A percentile compares a stretch with the other conserved stretches of the same genome.
Evolutionary conservation across 2,329 filamentous ascomycete species (phyloP).

Genomic region (Scedosporium apiospermum): DNA sequence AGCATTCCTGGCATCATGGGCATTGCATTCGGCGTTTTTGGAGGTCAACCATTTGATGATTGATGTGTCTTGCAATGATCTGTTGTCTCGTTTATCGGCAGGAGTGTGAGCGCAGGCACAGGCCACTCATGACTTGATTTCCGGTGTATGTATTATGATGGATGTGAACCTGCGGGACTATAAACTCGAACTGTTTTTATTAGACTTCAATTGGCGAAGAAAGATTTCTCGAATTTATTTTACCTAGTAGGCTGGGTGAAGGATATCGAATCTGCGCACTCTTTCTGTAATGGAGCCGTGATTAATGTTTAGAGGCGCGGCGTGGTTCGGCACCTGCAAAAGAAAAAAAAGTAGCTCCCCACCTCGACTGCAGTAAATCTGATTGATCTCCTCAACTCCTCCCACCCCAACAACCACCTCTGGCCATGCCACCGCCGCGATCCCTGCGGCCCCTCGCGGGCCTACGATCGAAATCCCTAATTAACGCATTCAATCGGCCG

Average conservation of each 20-base stretch:
- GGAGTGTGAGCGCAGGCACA: no score
- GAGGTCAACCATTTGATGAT: background rate
- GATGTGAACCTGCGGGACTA: background rate
- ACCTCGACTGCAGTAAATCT: background rate
- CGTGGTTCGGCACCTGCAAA: background rate
- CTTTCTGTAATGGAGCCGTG: background rate
- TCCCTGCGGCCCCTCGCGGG: slow-evolving; percentile 4
- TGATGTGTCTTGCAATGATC: background rate
- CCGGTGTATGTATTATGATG: background rate
- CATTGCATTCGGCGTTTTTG: background rate
- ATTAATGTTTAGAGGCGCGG: background rate
- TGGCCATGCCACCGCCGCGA: slow-evolving; percentile 5
- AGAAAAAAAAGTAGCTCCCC: background rate
- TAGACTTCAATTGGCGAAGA: no score
- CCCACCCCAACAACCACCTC: background rate
- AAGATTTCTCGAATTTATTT: no score
- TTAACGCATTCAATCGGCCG: slow-evolving; percentile 7
- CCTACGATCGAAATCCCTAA: background rate
- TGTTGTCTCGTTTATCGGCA: background rate
- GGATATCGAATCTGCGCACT: no score
- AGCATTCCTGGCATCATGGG: background rate
- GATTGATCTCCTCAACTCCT: background rate
- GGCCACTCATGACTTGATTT: background rate
- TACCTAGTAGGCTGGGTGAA: no score
- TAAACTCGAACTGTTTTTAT: no score